Conservation (phyloP, 768 basidiomycete species). For the Sporobolomyces pararoseus region DNA sequence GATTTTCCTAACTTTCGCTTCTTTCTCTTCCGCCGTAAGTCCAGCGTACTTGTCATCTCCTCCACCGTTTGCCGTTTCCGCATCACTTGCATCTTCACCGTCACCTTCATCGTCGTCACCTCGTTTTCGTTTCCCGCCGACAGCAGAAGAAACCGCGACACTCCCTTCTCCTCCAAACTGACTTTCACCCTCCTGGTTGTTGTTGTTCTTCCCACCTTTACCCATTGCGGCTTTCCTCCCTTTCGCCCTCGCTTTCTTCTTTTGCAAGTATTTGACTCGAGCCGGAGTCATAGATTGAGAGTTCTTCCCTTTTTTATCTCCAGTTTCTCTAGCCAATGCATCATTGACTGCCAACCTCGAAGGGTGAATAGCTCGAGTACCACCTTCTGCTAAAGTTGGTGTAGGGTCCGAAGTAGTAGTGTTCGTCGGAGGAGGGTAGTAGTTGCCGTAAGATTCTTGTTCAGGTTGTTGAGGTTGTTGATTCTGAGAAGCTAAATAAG, state of each 20-base stretch:
- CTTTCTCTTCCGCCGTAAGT: constrained; percentile 35
- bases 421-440: background rate
- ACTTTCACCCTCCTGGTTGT: constrained; percentile 40
- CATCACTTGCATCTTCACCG: constrained; percentile 7
- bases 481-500: constrained; percentile 18
- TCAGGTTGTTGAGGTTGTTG: background rate
- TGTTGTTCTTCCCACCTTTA: constrained; percentile 45
- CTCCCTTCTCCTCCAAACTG: background rate
- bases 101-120: constrained; percentile 13
- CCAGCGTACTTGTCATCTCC: constrained; percentile 33
- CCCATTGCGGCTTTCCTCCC: constrained; percentile 50
- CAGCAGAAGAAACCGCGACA: constrained; percentile 9
- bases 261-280: constrained; percentile 67
- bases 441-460: background rate
- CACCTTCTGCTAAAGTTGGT: constrained; percentile 8
- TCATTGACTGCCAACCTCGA: constrained; percentile 16
- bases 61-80: constrained; percentile 11
- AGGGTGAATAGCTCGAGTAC: constrained; percentile 23
- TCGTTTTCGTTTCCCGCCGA: constrained; percentile 37
- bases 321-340: constrained; percentile 10
- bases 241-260: constrained; percentile 66
- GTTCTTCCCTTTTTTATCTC: constrained; percentile 31
- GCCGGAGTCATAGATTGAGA: constrained; percentile 64
- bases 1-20: constrained; percentile 25
- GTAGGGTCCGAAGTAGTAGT: background rate